Evolutionary conservation across 345 rosid genomes (phyloP), one percentile per base, ranked within the genome.

Genomic region (Bruguiera parviflora): DNA sequence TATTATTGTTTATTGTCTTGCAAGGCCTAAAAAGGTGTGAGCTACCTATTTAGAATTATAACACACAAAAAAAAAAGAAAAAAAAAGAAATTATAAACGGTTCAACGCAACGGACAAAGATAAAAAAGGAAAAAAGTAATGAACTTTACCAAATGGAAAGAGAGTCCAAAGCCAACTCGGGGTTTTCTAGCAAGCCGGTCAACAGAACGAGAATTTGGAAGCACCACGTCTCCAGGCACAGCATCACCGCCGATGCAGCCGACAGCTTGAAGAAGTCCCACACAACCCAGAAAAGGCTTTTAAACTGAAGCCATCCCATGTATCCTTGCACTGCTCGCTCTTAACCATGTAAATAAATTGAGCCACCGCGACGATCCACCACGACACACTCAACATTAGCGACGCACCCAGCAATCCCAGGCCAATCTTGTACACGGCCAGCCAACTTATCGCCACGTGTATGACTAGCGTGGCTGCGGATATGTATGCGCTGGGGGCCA

Each of bases 221-320:
- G 58, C 71, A 76, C 79, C 79, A 76, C 31, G 68, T 37, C 68
- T 76, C 75, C 43, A 76, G 60, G 37, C 75, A 70, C 57, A 75
- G 18, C 79, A 75, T 75, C 8, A 75, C 75, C 9, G 79, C 79
- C 3, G 79, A 75, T 6, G 79, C 79, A 53, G 64, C 67, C 31
- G 79, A 76, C 64, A 76, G 25, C 60, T 70, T 75, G 15, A 65
- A 64, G 49, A 75, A 75, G 3, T 57, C 57, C 66, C 78, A 58
- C 78, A 58, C 5, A 76, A 28, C 5, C 75, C 75, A 22, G 31
- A 43, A 7, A 76, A 76, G 6, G 79, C 75, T 28, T 66, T 29
- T 51, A 49, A 3, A 16, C 68, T 71, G 31, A 76, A 71, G 19
- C 79, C 79, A 5, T 19, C 20, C 79, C 79, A 76, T 46, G 79